Percentiles rank a stretch among this genome's conserved stretches.
Conservation (phyloP, 2,329 filamentous ascomycete species). For the Massarina eburnea region DNA sequence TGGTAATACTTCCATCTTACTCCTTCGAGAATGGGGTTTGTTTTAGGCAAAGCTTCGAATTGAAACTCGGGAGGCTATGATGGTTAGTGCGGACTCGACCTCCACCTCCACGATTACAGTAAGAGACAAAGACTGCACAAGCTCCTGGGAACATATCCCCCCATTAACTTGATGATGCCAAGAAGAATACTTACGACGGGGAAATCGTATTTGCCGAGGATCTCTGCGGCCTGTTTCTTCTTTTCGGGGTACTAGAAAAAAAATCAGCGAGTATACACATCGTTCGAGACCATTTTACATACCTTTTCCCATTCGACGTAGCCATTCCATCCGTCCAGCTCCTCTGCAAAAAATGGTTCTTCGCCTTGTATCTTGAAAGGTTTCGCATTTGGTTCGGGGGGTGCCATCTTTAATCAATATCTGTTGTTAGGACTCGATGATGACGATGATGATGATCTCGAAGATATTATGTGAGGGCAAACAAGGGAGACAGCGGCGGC, state of each 20-base stretch:
- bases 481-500: no score
- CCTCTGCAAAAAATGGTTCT: slow-evolving; percentile 44
- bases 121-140: not conserved
- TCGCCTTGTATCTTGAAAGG: slow-evolving; percentile 29
- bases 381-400: slow-evolving; percentile 33
- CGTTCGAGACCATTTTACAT: not conserved
- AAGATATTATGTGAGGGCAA: no score
- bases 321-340: slow-evolving; percentile 52
- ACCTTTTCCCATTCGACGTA: slow-evolving; percentile 54
- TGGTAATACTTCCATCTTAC: slow-evolving; percentile 52
- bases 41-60: slow-evolving; percentile 44
- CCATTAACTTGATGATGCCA: no score
- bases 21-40: slow-evolving; percentile 49
- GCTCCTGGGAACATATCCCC: no score
- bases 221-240: slow-evolving; percentile 60
- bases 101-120: no score
- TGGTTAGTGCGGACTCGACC: not conserved
- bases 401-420: slow-evolving; percentile 39
- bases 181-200: slow-evolving; percentile 42
- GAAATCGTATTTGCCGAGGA: slow-evolving; percentile 57
- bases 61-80: slow-evolving; percentile 48
- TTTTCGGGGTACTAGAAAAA: slow-evolving; percentile 62
- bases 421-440: no score
- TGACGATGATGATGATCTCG: no score
- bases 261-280: not conserved